Evolutionary conservation across 2,329 filamentous ascomycete genomes (phyloP), one percentile per base, ranked within the genome.

Genomic region (Cordyceps farinosa): DNA sequence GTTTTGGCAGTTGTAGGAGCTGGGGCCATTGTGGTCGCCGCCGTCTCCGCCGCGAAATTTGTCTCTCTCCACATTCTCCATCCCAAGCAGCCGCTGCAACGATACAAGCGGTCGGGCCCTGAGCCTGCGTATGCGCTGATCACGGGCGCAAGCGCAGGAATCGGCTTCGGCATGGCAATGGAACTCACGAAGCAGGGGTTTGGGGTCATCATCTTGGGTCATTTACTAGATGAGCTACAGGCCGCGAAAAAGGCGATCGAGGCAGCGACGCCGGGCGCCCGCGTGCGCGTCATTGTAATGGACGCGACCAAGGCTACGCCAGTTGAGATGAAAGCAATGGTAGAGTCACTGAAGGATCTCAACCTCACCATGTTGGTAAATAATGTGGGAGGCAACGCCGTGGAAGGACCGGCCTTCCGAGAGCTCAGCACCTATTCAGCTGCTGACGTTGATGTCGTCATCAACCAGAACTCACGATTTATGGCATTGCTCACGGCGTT

Each of bases 221-320:
- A 52, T 67, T 57, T 71, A 30, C 64, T 65, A 11, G 69, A 70
- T 53, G 72, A 73, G 66, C 69, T 75, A 1, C 67, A 65, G 15
- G 62, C 70, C 7, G 69, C 73, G 7, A 69, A 69, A 22, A 59
- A 64, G n/a, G 42, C 64, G 50, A 66, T 73, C 56, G 66, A 69
- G 59, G 40, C 47, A 17, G 58, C 67, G 44, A 64, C 44, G 45
- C 68, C 69, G 38, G 64, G 55, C 48, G 66, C 67, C 47, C 67
- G 68, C 27, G 69, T 74, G 61, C 70, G 67, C 63, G 70, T 64
- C 52, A 57, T 75, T 45, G 68, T 73, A 45, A 67, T 74, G 59
- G 67, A 75, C 65, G 69, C 70, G 32, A 70, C 76, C 7, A 52
- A 32, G 29, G 50, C 50, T 5, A 53, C 32, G 2, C 9, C 50